These are phyloP conservation scores for Casuarina equisetifolia DNA, from an alignment of 306 rosid species.

Conservation along the genomic window DNA sequence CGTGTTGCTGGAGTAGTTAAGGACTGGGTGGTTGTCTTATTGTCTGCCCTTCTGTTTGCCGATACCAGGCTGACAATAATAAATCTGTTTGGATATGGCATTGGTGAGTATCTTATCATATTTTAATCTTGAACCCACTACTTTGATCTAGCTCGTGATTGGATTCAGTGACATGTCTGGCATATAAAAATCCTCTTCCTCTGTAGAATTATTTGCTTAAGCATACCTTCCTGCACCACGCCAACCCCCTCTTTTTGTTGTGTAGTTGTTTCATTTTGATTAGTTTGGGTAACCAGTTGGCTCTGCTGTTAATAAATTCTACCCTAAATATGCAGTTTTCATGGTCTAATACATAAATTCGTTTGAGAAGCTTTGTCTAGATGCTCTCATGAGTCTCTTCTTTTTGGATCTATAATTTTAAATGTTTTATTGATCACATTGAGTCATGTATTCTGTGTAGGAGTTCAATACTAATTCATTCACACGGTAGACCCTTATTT, in stretches of 20 bases:
- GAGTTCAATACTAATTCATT: background rate
- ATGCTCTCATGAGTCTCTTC: background rate
- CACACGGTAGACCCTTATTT: background rate
- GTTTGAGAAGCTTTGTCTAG: background rate
- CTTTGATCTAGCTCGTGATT: constrained; percentile 4
- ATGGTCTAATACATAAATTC: background rate
- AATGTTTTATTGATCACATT: background rate
- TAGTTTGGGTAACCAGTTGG: background rate
- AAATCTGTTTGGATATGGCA: constrained; percentile 88
- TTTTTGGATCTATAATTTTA: background rate
- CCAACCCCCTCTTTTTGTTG: background rate
- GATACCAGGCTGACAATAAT: constrained; percentile 89
- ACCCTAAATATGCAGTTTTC: background rate
- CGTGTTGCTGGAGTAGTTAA: constrained; percentile 99
- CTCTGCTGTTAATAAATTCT: background rate
- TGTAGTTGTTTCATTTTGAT: background rate
- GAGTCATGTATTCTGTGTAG: background rate
- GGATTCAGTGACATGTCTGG: constrained; percentile 13
- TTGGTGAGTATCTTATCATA: constrained; percentile 60
- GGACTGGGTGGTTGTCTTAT: constrained; percentile 96
- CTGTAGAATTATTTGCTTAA: background rate
- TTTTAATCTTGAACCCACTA: constrained; percentile 12
- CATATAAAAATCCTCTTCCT: background rate
- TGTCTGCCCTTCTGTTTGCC: constrained; percentile 90
- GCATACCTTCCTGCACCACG: background rate